A percentile compares a stretch with the other conserved stretches of the same genome.
Evolutionary conservation across 2,329 filamentous ascomycete genomes (phyloP).

Genomic region (Apiospora arundinis): DNA sequence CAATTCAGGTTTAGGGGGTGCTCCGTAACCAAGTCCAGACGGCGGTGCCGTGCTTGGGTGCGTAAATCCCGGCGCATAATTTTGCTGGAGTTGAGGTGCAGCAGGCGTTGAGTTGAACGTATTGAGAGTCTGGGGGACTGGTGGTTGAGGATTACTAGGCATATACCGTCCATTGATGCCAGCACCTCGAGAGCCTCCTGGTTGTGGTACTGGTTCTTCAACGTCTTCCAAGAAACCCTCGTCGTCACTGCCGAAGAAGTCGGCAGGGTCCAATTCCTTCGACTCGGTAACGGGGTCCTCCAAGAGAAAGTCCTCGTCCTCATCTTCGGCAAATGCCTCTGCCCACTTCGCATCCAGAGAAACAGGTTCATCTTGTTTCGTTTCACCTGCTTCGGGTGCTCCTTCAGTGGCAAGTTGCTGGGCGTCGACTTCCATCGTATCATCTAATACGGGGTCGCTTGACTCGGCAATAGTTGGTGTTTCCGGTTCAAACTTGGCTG

Average conservation of each 20-base stretch:
- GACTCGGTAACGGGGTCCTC: conserved; percentile 57
- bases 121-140: conserved; percentile 40
- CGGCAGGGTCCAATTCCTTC: conserved; percentile 64
- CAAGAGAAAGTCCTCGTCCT: conserved; percentile 67
- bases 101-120: conserved; percentile 57
- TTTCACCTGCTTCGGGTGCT: conserved; percentile 30
- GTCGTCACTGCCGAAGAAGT: conserved; percentile 81
- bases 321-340: conserved; percentile 78
- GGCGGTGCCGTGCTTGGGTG: conserved; percentile 38
- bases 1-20: conserved; percentile 50
- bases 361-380: conserved; percentile 32
- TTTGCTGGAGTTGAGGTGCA: conserved; percentile 33
- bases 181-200: conserved; percentile 31
- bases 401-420: conserved; percentile 23
- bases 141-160: conserved; percentile 35
- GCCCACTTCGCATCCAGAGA: conserved; percentile 79
- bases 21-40: conserved; percentile 43
- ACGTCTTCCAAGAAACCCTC: conserved; percentile 84
- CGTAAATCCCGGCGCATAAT: conserved; percentile 36
- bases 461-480: conserved; percentile 34
- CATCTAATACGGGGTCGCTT: background rate
- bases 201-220: conserved; percentile 43
- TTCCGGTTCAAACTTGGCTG: conserved; percentile 31
- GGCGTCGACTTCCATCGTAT: conserved; percentile 21
- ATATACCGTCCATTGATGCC: conserved; percentile 45